Percentiles rank a stretch among this genome's conserved stretches.
Evolutionary conservation across 345 rosid species (phyloP).

Genomic region (rapeseed (Brassica napus)): DNA sequence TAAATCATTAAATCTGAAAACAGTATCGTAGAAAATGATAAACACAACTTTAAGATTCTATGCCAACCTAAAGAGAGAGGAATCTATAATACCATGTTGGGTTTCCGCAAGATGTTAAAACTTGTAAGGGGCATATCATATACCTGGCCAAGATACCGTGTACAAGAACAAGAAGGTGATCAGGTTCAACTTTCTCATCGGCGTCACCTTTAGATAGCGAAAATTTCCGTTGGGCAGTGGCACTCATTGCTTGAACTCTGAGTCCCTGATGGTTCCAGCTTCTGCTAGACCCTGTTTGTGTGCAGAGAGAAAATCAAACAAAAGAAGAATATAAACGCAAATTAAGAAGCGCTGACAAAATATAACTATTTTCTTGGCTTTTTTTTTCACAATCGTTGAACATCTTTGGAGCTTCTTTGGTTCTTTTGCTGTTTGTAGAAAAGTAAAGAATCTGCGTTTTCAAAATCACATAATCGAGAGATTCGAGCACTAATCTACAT

Average conservation of each 20-base stretch:
- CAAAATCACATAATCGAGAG: not conserved
- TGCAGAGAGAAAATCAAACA: constrained; percentile 9
- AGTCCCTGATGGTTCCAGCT: constrained; percentile 53
- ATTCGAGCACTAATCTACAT: not conserved
- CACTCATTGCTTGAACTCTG: constrained; percentile 67
- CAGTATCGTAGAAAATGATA: not conserved
- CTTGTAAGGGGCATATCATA: constrained; percentile 18
- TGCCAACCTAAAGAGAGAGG: not conserved
- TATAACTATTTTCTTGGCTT: no score
- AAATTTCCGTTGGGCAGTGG: constrained; percentile 51
- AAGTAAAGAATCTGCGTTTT: not conserved
- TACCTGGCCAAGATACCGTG: constrained; percentile 98
- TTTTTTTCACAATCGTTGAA: no score
- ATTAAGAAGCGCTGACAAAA: no score
- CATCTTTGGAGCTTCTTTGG: not conserved
- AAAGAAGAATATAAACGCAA: not conserved
- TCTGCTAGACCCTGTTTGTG: constrained; percentile 44
- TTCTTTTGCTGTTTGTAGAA: not conserved
- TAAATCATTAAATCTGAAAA: not conserved
- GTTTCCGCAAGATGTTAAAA: not conserved
- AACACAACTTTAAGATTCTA: not conserved
- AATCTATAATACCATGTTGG: not conserved
- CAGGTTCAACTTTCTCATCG: constrained; percentile 60
- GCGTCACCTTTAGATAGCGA: constrained; percentile 41
- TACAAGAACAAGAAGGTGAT: constrained; percentile 98